A percentile compares a stretch with the other conserved stretches of the same genome.
phyloP scores from a whole-genome alignment of 2,329 filamentous ascomycete genomes.

The Colletotrichum kahawae region DNA sequence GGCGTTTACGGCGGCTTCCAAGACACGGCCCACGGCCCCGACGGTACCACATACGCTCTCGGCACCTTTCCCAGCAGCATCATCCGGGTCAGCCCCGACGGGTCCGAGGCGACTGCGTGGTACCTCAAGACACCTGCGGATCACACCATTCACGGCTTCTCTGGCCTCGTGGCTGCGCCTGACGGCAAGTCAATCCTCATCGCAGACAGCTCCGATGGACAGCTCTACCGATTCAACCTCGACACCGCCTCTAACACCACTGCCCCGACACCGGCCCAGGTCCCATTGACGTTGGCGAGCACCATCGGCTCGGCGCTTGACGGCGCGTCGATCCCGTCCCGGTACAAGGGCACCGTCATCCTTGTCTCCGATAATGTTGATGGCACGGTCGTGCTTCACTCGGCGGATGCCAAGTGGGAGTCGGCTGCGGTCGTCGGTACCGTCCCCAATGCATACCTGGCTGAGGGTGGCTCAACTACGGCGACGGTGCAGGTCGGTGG shows the following conservation, averaged over 20 bases:
- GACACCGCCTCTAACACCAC: not conserved
- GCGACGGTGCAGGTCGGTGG: conserved; percentile 14
- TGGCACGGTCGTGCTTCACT: conserved; percentile 42
- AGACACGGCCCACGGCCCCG: conserved; percentile 40
- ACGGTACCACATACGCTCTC: conserved; percentile 40
- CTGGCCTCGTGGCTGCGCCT: conserved; percentile 10
- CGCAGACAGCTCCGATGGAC: conserved; percentile 33
- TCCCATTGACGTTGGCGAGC: not conserved
- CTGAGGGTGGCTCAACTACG: not conserved
- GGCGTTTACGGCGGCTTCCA: conserved; percentile 42
- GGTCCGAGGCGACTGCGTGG: conserved; percentile 32
- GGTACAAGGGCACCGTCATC: conserved; percentile 37
- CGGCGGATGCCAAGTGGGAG: conserved; percentile 37
- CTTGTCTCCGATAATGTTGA: conserved; percentile 33
- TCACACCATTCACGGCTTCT: conserved; percentile 26
- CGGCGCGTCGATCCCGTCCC: conserved; percentile 36
- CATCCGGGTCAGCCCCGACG: conserved; percentile 34
- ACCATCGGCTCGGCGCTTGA: conserved; percentile 25
- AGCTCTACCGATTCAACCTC: conserved; percentile 40
- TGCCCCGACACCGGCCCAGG: not conserved
- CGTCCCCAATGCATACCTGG: conserved; percentile 25
- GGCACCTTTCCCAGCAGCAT: conserved; percentile 42
- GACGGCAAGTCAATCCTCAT: conserved; percentile 32
- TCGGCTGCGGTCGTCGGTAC: conserved; percentile 38
- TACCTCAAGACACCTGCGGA: conserved; percentile 32